Evolutionary conservation across 1,284 basidiomycete genomes (phyloP).

Genomic region (Papiliotrema terrestris): DNA sequence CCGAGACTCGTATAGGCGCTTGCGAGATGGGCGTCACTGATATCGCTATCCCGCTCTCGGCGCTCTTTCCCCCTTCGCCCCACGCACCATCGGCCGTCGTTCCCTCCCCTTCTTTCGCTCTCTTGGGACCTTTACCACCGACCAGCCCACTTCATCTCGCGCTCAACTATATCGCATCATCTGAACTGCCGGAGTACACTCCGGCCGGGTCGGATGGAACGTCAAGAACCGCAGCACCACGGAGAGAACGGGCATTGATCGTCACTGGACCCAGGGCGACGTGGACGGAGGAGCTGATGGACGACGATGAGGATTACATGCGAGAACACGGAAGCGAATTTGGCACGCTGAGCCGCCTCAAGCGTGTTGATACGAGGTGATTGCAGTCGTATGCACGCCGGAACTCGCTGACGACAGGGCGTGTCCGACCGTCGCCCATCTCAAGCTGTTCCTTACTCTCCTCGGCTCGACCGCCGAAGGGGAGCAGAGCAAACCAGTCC

Average conservation of each 20-base stretch:
- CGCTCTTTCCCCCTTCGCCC: slow-evolving; percentile 19
- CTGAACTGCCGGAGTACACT: slow-evolving; percentile 19
- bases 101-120: slow-evolving; percentile 16
- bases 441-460: slow-evolving; percentile 30
- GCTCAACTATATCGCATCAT: slow-evolving; percentile 17
- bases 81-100: slow-evolving; percentile 1
- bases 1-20: too few species aligned
- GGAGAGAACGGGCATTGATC: slow-evolving; percentile 24
- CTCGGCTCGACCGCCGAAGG: slow-evolving; percentile 7
- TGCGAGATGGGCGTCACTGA: not conserved
- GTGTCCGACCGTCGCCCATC: slow-evolving; percentile 26
- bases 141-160: slow-evolving; percentile 33
- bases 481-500: not conserved
- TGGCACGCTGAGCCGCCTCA: slow-evolving; percentile 15
- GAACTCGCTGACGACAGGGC: not conserved
- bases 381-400: not conserved
- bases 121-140: slow-evolving; percentile 35
- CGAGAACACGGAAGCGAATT: slow-evolving; percentile 19
- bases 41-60: slow-evolving; percentile 16
- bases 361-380: slow-evolving; percentile 30
- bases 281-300: slow-evolving; percentile 24
- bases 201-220: not conserved
- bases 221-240: not conserved
- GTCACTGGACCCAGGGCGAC: slow-evolving; percentile 27
- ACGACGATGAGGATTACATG: slow-evolving; percentile 35